These are phyloP conservation scores for Sporothrix phasma DNA, from an alignment of 2,329 filamentous ascomycete genomes.

Conservation along the genomic window DNA sequence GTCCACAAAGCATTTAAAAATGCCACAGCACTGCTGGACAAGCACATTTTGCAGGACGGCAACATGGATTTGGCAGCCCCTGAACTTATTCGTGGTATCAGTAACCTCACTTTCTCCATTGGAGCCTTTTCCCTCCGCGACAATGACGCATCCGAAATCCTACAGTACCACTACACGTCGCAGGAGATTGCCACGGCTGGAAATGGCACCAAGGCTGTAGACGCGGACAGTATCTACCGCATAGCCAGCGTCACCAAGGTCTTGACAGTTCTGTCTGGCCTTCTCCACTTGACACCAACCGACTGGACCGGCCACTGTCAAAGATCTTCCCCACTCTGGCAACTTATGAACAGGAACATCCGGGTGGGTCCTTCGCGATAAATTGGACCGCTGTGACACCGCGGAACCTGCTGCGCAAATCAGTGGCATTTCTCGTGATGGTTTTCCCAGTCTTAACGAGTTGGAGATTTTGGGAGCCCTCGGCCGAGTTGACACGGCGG, in stretches of 20 bases:
- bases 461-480: not conserved
- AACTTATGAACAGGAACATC: slow-evolving; percentile 10
- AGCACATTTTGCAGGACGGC: not conserved
- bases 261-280: slow-evolving; percentile 25
- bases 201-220: slow-evolving; percentile 23
- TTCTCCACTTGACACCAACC: slow-evolving; percentile 13
- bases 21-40: not conserved
- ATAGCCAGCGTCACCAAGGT: slow-evolving; percentile 32
- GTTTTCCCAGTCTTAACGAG: slow-evolving; percentile 11
- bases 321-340: slow-evolving; percentile 13
- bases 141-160: not conserved
- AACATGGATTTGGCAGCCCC: not conserved
- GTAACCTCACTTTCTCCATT: slow-evolving; percentile 12
- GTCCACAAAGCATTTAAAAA: slow-evolving; percentile 2
- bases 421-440: slow-evolving; percentile 20
- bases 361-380: slow-evolving; percentile 20
- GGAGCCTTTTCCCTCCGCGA: slow-evolving; percentile 13
- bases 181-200: slow-evolving; percentile 20
- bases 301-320: slow-evolving; percentile 10
- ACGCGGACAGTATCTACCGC: slow-evolving; percentile 29
- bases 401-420: slow-evolving; percentile 22
- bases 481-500: not conserved
- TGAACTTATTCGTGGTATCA: not conserved
- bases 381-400: slow-evolving; percentile 23
- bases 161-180: slow-evolving; percentile 34